Conservation (phyloP, 768 basidiomycete genomes). For the Boletus vermiculosoides region DNA sequence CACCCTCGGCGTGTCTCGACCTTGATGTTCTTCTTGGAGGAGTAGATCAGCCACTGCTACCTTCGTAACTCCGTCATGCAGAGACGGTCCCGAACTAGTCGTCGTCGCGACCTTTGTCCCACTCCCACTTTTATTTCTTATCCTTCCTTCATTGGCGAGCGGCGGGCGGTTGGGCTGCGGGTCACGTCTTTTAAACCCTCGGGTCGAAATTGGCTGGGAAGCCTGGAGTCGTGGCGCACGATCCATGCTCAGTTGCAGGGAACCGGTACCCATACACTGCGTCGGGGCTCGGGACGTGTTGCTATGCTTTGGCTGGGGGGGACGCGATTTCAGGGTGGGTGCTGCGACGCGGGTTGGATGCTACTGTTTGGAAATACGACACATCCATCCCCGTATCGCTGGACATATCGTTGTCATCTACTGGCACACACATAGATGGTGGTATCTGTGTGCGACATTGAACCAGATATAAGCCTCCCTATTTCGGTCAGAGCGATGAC, state of each 20-base stretch:
- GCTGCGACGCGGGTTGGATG: too few relatives aligned
- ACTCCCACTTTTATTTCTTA: neutral
- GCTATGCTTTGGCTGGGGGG: too few relatives aligned
- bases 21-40: constrained; percentile 84
- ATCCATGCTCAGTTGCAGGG: too few relatives aligned
- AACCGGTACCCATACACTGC: too few relatives aligned
- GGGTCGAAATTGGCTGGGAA: too few relatives aligned
- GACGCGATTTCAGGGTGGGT: too few relatives aligned
- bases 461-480: too few relatives aligned
- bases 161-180: neutral
- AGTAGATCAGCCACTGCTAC: constrained; percentile 52
- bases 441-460: too few relatives aligned
- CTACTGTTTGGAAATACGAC: neutral
- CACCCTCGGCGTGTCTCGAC: constrained; percentile 79
- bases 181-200: too few relatives aligned
- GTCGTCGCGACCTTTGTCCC: neutral
- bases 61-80: too few relatives aligned
- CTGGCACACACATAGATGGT: neutral
- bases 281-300: neutral
- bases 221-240: too few relatives aligned
- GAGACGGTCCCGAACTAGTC: neutral
- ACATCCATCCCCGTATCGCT: neutral
- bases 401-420: neutral
- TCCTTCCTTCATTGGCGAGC: neutral
- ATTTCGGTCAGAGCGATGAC: too few relatives aligned